Conservation (phyloP, 371 early-diverging fungal genomes). For the Mucor irregularis region DNA sequence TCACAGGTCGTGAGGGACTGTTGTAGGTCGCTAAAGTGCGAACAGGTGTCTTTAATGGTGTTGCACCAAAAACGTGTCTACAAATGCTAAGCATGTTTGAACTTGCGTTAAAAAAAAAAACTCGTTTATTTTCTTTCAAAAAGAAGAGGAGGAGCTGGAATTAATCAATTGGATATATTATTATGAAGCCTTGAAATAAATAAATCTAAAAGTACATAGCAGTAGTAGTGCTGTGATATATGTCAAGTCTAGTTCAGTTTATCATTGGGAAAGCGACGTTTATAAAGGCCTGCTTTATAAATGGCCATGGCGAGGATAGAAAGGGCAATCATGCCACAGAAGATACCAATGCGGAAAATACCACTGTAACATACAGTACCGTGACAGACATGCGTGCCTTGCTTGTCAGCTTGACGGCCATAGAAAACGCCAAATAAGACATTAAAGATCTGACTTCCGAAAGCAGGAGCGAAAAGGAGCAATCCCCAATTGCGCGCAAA, state of each 20-base stretch:
- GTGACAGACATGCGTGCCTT: constrained; percentile 18
- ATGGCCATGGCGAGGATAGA: constrained; percentile 5
- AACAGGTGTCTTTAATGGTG: background rate
- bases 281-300: constrained; percentile 13
- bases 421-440: constrained; percentile 25
- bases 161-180: too few relatives aligned
- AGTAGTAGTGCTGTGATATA: too few relatives aligned
- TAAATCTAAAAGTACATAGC: too few relatives aligned
- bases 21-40: constrained; percentile 9
- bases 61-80: background rate
- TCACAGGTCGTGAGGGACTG: background rate
- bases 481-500: constrained; percentile 37
- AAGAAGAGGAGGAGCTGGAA: too few relatives aligned
- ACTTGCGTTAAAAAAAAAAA: too few relatives aligned
- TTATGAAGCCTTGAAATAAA: too few relatives aligned
- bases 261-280: constrained; percentile 6
- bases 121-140: too few relatives aligned
- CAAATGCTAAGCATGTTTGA: background rate
- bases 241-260: constrained; percentile 1
- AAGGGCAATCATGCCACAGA: constrained; percentile 1
- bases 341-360: constrained; percentile 16
- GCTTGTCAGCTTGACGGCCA: constrained; percentile 16
- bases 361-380: constrained; percentile 16
- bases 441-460: constrained; percentile 32
- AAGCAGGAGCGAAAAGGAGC: constrained; percentile 31